phyloP scores from a whole-genome alignment of 2,329 filamentous ascomycete genomes.

The Penicillium sp. region DNA sequence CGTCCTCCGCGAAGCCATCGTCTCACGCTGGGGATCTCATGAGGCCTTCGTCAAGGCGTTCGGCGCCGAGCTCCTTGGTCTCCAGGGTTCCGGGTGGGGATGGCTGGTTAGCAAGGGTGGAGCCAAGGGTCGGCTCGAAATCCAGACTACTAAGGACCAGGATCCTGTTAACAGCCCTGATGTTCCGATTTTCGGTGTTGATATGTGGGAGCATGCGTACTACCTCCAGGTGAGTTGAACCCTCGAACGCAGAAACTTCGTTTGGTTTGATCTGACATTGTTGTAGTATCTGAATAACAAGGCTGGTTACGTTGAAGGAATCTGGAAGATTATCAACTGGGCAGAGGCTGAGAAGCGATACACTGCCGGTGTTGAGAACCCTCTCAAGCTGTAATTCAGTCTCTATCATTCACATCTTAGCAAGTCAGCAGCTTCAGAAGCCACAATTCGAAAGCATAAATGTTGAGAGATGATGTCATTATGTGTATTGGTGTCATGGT shows the following conservation, averaged over 20 bases:
- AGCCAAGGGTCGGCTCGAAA: slow-evolving; percentile 61
- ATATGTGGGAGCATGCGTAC: slow-evolving; percentile 95
- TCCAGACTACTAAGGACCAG: slow-evolving; percentile 84
- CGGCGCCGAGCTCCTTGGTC: slow-evolving; percentile 62
- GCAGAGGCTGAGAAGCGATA: slow-evolving; percentile 75
- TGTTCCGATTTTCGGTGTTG: slow-evolving; percentile 75
- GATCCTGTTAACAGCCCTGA: slow-evolving; percentile 76
- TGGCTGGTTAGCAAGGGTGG: slow-evolving; percentile 73
- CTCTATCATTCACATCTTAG: neutral
- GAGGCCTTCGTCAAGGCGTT: slow-evolving; percentile 68
- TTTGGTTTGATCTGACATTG: neutral
- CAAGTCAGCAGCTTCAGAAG: too few relatives aligned
- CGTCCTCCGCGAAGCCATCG: slow-evolving; percentile 62
- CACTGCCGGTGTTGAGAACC: slow-evolving; percentile 28
- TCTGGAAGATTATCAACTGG: slow-evolving; percentile 96
- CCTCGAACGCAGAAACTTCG: neutral
- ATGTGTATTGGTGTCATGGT: neutral
- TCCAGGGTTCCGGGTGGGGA: slow-evolving; percentile 86
- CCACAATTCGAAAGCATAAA: too few relatives aligned
- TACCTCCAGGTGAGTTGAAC: slow-evolving; percentile 67
- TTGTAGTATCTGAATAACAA: slow-evolving; percentile 85
- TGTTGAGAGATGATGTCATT: neutral
- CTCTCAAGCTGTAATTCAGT: slow-evolving; percentile 27
- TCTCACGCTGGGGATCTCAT: slow-evolving; percentile 67
- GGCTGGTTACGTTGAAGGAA: slow-evolving; percentile 84